Base-by-base conservation (phyloP, 2,329 filamentous ascomycete species). In the Fusarium succisae region DNA sequence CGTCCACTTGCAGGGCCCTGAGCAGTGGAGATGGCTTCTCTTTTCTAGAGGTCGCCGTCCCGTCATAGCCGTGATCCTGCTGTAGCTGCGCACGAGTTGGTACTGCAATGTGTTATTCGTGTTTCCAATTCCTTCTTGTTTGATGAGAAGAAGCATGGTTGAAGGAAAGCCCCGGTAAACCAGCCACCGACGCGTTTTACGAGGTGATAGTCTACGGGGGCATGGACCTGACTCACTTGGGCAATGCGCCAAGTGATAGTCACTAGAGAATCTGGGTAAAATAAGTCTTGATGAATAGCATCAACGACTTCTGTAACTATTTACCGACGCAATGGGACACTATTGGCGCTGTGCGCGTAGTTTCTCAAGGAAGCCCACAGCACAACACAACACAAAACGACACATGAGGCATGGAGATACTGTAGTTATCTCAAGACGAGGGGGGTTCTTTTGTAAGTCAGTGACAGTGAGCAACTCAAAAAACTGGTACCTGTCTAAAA, bases 61-160 rank as follows among this genome's bases (percentile, higher is more conserved):
- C 71, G 70, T 73, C 48, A 60, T 74, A 74, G 71, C 70, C 71
- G 71, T 70, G 55, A 48, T 74, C 44, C 59, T 56, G 44, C 39
- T 51, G 28, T 35, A 69, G 51, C 26, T 70, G 50, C 48, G 59
- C 55, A 69, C 50, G 55, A 53, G 59, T 58, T 43, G 65, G 70
- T 70, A 67, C 56, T 73, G 56, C 22, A 70, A 73, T 66, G 60
- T 70, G 30, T 50, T 51, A 41, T 61, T 70, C 55, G 66, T 58
- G 54, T 66, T 66, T 54, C 60, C 35, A 55, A 55, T 55, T 41
- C 51, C 37, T 55, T 55, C 51, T 30, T 41, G 30, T 28, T 45
- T 30, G 43, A 37, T 43, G 48, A 47, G 48, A 28, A 62, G 47
- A 59, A 54, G 51, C 57, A 45, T 48, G 18, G 54, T 56, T 18